Base-by-base conservation (phyloP, 345 rosid species). In the Heritiera littoralis region DNA sequence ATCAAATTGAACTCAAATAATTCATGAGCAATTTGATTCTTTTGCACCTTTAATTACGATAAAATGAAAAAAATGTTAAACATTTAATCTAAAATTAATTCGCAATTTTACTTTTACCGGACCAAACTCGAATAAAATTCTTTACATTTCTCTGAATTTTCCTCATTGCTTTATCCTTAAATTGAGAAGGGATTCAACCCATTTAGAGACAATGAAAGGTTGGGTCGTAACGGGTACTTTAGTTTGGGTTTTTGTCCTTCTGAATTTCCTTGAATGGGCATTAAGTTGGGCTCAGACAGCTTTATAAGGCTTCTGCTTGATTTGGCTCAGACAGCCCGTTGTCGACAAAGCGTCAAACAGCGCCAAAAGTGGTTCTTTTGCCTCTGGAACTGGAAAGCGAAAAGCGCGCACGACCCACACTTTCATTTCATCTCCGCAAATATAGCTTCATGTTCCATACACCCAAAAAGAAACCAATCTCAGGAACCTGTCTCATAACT, bases 371-470 rank as follows among this genome's bases (percentile, higher is more conserved):
- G 72, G 10, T 45, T 45, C 20, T 15, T 40, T 72, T 52, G 61
- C 14, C n/a, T 23, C 40, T 14, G 6, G 35, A 68, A 68, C 67
- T 13, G 7, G 67, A 30, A 69, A 72, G 2, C 4, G 4, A 17
- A 14, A 54, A 17, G 15, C 11, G 14, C 77, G 73, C 56, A 73
- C n/a, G 72, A 72, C 64, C 77, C 65, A 65, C 72, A 38, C 41
- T 48, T 63, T 40, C 3, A 45, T 74, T 43, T 59, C 60, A 35
- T 23, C 41, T 75, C 54, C 20, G 4, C 30, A 2, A 9, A 10
- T 9, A 9, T 9, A 9, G 5, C 30, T 59, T 59, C 64, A 1
- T 3, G 30, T 59, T 20, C 32, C 20, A 56, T 2, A 6, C 3
- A 18, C 10, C 61, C 38, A 35, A 7, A 4, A 14, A 17, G 6